These are phyloP conservation scores for Phytophthora pistaciae DNA, from an alignment of 352 stramenopile genomes.

Conservation along the genomic window DNA sequence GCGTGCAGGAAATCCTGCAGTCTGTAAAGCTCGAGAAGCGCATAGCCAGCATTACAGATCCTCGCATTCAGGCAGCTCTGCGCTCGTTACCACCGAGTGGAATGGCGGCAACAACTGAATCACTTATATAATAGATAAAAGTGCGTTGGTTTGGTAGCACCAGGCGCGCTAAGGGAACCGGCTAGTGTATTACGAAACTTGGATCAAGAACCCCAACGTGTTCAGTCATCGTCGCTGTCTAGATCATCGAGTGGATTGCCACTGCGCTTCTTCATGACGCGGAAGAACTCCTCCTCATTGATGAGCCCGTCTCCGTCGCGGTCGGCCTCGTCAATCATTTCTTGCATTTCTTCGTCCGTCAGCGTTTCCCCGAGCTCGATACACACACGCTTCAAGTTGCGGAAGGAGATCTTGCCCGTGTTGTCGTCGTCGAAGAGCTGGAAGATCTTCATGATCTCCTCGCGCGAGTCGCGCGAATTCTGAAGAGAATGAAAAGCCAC, in stretches of 20 bases:
- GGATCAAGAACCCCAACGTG: not conserved
- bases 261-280: slow-evolving; percentile 96
- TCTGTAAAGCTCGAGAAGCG: slow-evolving; percentile 58
- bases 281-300: slow-evolving; percentile 96
- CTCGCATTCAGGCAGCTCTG: slow-evolving; percentile 16
- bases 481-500: slow-evolving; percentile 10
- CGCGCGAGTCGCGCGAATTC: slow-evolving; percentile 87
- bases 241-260: slow-evolving; percentile 94
- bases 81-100: slow-evolving; percentile 8
- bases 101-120: slow-evolving; percentile 28
- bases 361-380: slow-evolving; percentile 81
- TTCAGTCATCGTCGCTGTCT: slow-evolving; percentile 90
- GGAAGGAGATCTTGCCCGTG: slow-evolving; percentile 95
- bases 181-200: not conserved
- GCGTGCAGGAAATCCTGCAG: slow-evolving; percentile 78
- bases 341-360: slow-evolving; percentile 88
- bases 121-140: slow-evolving; percentile 35
- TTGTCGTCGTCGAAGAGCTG: slow-evolving; percentile 96
- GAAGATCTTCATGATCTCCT: slow-evolving; percentile 96
- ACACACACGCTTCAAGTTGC: slow-evolving; percentile 95
- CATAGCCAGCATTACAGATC: slow-evolving; percentile 32
- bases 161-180: not conserved
- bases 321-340: slow-evolving; percentile 97
- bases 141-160: slow-evolving; percentile 24
- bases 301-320: slow-evolving; percentile 94